These are phyloP conservation scores for Exserohilum rostratum DNA, from an alignment of 2,329 filamentous ascomycete genomes.

Conservation along the genomic window DNA sequence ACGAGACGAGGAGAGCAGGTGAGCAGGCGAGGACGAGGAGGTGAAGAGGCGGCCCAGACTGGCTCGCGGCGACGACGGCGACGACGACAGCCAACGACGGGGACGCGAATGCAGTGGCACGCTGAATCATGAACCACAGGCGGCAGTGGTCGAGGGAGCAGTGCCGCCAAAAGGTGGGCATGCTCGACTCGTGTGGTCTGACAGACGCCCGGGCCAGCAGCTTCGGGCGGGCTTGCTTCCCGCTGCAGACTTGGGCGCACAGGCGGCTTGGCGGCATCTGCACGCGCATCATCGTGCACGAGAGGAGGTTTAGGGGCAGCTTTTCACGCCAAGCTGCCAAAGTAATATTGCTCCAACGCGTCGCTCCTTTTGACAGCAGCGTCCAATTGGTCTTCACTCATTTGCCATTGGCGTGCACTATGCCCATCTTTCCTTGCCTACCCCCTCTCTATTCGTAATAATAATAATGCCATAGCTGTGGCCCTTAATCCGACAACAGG, in stretches of 20 bases:
- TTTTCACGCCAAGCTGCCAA: constrained; percentile 25
- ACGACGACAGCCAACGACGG: too few relatives aligned
- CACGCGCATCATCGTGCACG: constrained; percentile 27
- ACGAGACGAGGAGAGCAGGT: too few relatives aligned
- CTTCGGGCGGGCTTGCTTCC: constrained; percentile 21
- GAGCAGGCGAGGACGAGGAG: too few relatives aligned
- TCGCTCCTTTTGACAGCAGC: constrained; percentile 34
- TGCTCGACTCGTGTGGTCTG: constrained; percentile 14
- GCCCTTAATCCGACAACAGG: constrained; percentile 6
- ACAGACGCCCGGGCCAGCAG: constrained; percentile 17
- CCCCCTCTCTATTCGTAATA: constrained; percentile 12
- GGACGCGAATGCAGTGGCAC: too few relatives aligned
- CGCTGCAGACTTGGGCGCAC: constrained; percentile 20
- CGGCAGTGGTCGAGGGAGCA: background rate
- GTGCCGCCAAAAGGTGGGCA: background rate
- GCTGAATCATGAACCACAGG: too few relatives aligned
- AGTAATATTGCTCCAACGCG: constrained; percentile 31
- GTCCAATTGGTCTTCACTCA: constrained; percentile 21
- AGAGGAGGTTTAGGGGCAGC: constrained; percentile 29
- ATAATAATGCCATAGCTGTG: constrained; percentile 39
- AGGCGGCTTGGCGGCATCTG: constrained; percentile 18
- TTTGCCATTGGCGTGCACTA: constrained; percentile 17
- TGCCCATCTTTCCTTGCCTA: constrained; percentile 13
- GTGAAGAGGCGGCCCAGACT: too few relatives aligned
- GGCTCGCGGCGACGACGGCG: too few relatives aligned